Evolutionary conservation across 192 early-diverging fungal genomes (phyloP), one percentile per base, ranked within the genome.

Genomic region (Gamsiella multidivaricata): DNA sequence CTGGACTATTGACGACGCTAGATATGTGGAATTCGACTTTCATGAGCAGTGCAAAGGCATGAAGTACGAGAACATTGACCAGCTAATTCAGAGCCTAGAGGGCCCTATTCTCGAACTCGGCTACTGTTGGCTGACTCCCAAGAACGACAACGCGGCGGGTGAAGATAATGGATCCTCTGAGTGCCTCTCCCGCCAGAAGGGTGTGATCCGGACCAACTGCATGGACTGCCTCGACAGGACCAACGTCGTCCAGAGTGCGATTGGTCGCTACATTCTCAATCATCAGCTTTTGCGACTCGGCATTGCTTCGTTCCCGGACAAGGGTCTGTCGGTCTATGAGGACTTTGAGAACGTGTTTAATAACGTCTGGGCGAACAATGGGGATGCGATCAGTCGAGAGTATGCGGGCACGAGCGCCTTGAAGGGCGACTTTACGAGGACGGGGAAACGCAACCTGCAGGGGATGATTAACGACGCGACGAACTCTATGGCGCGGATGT

Each of bases 151-250:
- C 25, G 28, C 32, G 0, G 29, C 20, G 12, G 29, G 42, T 6
- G 55, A 81, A 54, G 37, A 36, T 10, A 29, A 50, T 23, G 73
- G 50, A 36, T 37, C 41, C 7, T 72, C 63, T 41, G 56, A 70
- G 18, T 41, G 61, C 22, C 58, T 76, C 11, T 62, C 49, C 72
- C 49, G 85, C 50, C 63, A 59, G 32, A 52, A 85, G 80, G 80
- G 61, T 46, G 26, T 91, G 90, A 11, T 76, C n/a, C 64, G 73
- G 0, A 76, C 73, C 25, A 99, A 99, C 73, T 99, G 96, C 81
- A 97, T 99, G 91, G 97, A 99, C 86, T 99, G 97, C 78, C 83
- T 99, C 29, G 97, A 99, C 79, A 85, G 97, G 7, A 99, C 97
- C 32, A 98, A 99, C 58, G 96, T 99, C 39, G 87, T 88, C 18